These are phyloP conservation scores for Phytophthora palmivora DNA, from an alignment of 352 stramenopile species.

Conservation along the genomic window DNA sequence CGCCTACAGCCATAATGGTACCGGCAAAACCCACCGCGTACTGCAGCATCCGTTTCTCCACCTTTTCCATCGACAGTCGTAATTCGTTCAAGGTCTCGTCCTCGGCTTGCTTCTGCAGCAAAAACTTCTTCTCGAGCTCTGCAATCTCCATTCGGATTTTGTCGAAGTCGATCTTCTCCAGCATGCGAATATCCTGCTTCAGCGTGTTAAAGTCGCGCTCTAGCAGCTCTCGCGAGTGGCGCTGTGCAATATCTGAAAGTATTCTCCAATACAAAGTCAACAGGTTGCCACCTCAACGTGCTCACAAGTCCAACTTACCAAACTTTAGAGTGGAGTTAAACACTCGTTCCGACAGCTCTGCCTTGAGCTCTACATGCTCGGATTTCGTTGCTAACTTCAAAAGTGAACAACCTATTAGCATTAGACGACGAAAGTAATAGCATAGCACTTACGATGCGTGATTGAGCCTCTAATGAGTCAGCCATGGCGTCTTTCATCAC, in stretches of 20 bases:
- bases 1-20: conserved; percentile 88
- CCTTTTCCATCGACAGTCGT: conserved; percentile 89
- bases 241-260: conserved; percentile 83
- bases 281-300: background rate
- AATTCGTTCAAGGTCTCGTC: conserved; percentile 89
- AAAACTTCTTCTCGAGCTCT: conserved; percentile 90
- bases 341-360: conserved; percentile 87
- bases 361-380: conserved; percentile 86
- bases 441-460: conserved; percentile 60
- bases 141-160: conserved; percentile 90
- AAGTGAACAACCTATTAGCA: background rate
- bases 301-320: conserved; percentile 44
- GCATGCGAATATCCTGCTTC: conserved; percentile 91
- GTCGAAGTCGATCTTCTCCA: conserved; percentile 92
- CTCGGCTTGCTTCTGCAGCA: conserved; percentile 89
- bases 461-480: conserved; percentile 77
- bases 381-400: conserved; percentile 84
- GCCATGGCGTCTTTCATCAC: conserved; percentile 87
- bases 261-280: conserved; percentile 7
- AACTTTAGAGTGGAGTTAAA: conserved; percentile 93
- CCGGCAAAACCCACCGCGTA: conserved; percentile 88
- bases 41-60: conserved; percentile 91
- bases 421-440: background rate
- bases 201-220: conserved; percentile 91
- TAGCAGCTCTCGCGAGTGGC: conserved; percentile 87